phyloP scores from a whole-genome alignment of 2,329 filamentous ascomycete genomes.

The Alternaria sp. region DNA sequence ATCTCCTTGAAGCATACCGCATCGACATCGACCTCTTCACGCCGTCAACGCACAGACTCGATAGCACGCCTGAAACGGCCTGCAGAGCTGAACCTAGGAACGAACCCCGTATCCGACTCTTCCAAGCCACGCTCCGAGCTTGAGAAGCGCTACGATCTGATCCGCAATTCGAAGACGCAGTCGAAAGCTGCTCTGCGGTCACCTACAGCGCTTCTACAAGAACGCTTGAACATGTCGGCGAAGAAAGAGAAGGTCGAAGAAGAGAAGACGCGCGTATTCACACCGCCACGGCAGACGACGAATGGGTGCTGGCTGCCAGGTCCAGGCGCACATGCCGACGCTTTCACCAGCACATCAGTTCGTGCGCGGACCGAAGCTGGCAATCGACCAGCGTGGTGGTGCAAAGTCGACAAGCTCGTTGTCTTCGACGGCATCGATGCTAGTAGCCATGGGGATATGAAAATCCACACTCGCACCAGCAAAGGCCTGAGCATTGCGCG shows the following conservation, averaged over 20 bases:
- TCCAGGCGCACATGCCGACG: constrained; percentile 24
- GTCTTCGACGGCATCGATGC: constrained; percentile 39
- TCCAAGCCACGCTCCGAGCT: constrained; percentile 40
- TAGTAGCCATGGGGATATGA: constrained; percentile 14
- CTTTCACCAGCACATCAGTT: constrained; percentile 36
- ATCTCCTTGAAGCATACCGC: constrained; percentile 12
- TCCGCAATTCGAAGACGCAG: constrained; percentile 40
- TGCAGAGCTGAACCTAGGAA: constrained; percentile 37
- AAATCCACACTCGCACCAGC: constrained; percentile 32
- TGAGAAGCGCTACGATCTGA: constrained; percentile 37
- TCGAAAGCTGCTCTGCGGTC: constrained; percentile 39
- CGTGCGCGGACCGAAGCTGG: constrained; percentile 33
- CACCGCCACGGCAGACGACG: constrained; percentile 29
- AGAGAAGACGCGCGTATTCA: constrained; percentile 34
- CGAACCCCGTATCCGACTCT: constrained; percentile 4
- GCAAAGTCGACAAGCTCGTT: constrained; percentile 43
- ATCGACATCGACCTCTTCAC: constrained; percentile 5
- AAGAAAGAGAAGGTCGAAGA: constrained; percentile 24
- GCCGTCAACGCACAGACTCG: constrained; percentile 19
- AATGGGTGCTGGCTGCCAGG: constrained; percentile 41
- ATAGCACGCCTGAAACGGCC: constrained; percentile 31
- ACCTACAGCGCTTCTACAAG: constrained; percentile 38
- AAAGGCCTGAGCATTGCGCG: constrained; percentile 42
- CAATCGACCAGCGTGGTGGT: constrained; percentile 43
- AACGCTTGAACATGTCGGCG: constrained; percentile 35